These are phyloP conservation scores for Dendrobium officinale DNA, from an alignment of 106 monocot species.

Conservation along the genomic window DNA sequence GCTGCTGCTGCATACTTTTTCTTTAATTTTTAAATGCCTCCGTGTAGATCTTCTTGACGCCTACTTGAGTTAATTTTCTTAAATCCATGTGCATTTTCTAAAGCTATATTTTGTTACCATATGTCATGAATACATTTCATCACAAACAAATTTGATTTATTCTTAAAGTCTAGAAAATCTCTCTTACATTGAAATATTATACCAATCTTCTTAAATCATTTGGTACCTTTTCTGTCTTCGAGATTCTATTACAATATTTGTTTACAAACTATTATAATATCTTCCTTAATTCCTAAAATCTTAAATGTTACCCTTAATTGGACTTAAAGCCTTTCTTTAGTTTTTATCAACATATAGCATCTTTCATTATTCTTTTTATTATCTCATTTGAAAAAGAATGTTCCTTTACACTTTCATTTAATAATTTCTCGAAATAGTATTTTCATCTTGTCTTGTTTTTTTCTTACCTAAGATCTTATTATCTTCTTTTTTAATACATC, in stretches of 20 bases:
- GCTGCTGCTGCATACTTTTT: background rate
- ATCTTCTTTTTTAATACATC: background rate
- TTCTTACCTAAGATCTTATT: background rate
- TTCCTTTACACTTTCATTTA: background rate
- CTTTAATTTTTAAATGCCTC: too few relatives aligned
- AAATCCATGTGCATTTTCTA: too few relatives aligned
- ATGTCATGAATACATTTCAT: too few relatives aligned
- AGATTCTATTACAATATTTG: background rate
- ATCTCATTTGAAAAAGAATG: background rate
- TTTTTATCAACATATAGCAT: background rate
- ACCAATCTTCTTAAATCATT: background rate
- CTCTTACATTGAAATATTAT: too few relatives aligned
- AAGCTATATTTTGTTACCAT: too few relatives aligned
- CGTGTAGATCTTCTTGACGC: too few relatives aligned
- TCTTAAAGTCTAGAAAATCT: too few relatives aligned
- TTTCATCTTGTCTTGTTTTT: background rate
- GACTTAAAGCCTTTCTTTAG: background rate
- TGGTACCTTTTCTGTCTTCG: background rate
- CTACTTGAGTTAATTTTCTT: too few relatives aligned
- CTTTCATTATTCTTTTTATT: background rate
- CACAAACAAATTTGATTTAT: too few relatives aligned
- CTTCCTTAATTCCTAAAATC: too few relatives aligned
- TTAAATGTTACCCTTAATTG: too few relatives aligned
- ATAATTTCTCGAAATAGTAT: background rate
- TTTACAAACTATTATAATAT: too few relatives aligned